Conservation (phyloP, 352 stramenopile species). For the Pythium grandisporangium region DNA sequence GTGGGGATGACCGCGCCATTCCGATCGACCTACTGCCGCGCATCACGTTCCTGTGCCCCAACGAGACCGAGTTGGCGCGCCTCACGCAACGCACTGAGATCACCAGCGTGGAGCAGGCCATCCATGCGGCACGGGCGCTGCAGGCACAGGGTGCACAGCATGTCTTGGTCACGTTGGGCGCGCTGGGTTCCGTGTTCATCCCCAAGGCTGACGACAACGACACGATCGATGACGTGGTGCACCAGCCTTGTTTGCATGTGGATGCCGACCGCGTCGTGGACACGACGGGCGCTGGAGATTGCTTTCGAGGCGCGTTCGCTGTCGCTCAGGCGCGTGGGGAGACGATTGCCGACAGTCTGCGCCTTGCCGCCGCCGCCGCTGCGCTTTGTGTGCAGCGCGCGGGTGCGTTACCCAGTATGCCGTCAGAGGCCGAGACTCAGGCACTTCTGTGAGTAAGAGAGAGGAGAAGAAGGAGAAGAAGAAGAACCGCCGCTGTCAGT, state of each 20-base stretch:
- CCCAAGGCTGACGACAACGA: no score
- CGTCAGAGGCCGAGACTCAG: slow-evolving; percentile 21
- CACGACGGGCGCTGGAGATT: slow-evolving; percentile 74
- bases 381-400: slow-evolving; percentile 55
- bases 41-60: slow-evolving; percentile 63
- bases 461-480: slow-evolving; percentile 24
- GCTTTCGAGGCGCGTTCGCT: slow-evolving; percentile 64
- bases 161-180: slow-evolving; percentile 60
- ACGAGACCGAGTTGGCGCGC: slow-evolving; percentile 66
- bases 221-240: slow-evolving; percentile 15
- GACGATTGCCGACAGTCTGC: slow-evolving; percentile 38
- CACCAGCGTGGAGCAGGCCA: slow-evolving; percentile 28
- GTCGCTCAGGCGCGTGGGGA: slow-evolving; percentile 40
- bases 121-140: slow-evolving; percentile 38
- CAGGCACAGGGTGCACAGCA: slow-evolving; percentile 40
- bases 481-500: no score
- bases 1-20: slow-evolving; percentile 58
- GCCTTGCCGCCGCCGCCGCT: slow-evolving; percentile 39
- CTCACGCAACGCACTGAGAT: slow-evolving; percentile 28
- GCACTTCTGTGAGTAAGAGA: slow-evolving; percentile 32
- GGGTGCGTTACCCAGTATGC: slow-evolving; percentile 65
- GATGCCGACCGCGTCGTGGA: slow-evolving; percentile 67
- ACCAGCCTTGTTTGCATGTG: slow-evolving; percentile 40
- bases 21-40: slow-evolving; percentile 36
- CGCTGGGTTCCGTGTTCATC: slow-evolving; percentile 58